Percentiles rank a stretch among this genome's conserved stretches.
Evolutionary conservation across 2,329 filamentous ascomycete genomes (phyloP).

Genomic region (Rutstroemia sp.): DNA sequence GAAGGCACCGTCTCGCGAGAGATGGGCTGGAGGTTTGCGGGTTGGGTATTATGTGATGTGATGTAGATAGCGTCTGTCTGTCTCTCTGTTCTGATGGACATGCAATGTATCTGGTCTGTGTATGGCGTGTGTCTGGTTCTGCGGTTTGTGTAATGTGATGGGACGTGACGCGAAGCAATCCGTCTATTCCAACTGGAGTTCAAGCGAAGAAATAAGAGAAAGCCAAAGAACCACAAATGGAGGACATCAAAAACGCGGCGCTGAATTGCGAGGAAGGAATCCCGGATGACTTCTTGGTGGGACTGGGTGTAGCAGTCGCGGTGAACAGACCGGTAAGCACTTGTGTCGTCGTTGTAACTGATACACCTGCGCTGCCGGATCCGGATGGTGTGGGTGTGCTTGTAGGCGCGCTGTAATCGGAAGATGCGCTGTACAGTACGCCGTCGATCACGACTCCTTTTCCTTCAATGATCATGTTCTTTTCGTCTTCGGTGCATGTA

Average conservation of each 20-base stretch:
- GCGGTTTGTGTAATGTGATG: too few species aligned
- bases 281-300: constrained; percentile 9
- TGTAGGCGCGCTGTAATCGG: constrained; percentile 32
- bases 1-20: too few species aligned
- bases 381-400: constrained; percentile 13
- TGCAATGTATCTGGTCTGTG: too few species aligned
- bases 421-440: constrained; percentile 40
- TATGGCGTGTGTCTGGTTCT: too few species aligned
- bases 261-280: neutral
- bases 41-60: too few species aligned
- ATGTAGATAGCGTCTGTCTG: too few species aligned
- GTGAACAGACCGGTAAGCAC: constrained; percentile 28
- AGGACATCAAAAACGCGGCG: neutral
- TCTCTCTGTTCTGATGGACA: too few species aligned
- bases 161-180: too few species aligned
- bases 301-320: constrained; percentile 26
- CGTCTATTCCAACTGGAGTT: neutral
- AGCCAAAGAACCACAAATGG: neutral
- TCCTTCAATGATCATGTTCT: constrained; percentile 38
- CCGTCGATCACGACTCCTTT: constrained; percentile 54
- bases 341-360: constrained; percentile 25
- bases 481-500: constrained; percentile 47
- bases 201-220: neutral
- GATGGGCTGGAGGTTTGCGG: too few species aligned
- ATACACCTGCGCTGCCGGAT: constrained; percentile 13